Evolutionary conservation across 1,284 basidiomycete species (phyloP).

Genomic region (Irpex sp.): DNA sequence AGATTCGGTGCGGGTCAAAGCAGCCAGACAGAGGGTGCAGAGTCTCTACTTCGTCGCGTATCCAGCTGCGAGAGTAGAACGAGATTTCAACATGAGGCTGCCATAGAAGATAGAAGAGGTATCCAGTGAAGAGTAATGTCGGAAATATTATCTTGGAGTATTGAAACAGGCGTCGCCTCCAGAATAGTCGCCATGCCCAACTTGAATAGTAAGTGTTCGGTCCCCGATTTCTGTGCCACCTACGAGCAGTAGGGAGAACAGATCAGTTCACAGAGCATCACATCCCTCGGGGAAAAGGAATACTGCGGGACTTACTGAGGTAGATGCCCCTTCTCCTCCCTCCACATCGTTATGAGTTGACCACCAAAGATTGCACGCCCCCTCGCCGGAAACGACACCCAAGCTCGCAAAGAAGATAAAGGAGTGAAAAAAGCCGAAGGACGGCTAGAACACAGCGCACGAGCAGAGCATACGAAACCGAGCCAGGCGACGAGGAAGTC

Average conservation of each 20-base stretch:
- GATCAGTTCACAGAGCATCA: conserved; percentile 5
- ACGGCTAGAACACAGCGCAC: neutral
- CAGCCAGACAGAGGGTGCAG: conserved; percentile 65
- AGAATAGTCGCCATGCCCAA: neutral
- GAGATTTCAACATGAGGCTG: conserved; percentile 80
- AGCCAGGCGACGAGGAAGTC: neutral
- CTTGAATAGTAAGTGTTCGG: conserved; percentile 4
- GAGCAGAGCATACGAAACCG: neutral
- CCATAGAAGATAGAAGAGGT: conserved; percentile 44
- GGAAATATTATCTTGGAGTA: conserved; percentile 9
- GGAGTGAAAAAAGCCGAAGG: neutral
- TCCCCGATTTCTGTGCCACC: conserved; percentile 9
- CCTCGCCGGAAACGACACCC: neutral
- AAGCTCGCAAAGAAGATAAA: conserved; percentile 10
- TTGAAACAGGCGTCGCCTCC: conserved; percentile 6
- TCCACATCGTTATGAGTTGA: conserved; percentile 11
- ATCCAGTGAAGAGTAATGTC: conserved; percentile 8
- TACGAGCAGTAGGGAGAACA: neutral
- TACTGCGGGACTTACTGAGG: conserved; percentile 8
- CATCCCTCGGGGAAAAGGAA: neutral
- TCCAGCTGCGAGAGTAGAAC: conserved; percentile 72
- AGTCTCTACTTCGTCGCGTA: conserved; percentile 61
- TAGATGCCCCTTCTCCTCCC: conserved; percentile 10
- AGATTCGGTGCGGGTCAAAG: conserved; percentile 57
- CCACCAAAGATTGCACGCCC: conserved; percentile 8